Conservation (phyloP, 2,329 filamentous ascomycete genomes). For the Fusarium incarnatum region DNA sequence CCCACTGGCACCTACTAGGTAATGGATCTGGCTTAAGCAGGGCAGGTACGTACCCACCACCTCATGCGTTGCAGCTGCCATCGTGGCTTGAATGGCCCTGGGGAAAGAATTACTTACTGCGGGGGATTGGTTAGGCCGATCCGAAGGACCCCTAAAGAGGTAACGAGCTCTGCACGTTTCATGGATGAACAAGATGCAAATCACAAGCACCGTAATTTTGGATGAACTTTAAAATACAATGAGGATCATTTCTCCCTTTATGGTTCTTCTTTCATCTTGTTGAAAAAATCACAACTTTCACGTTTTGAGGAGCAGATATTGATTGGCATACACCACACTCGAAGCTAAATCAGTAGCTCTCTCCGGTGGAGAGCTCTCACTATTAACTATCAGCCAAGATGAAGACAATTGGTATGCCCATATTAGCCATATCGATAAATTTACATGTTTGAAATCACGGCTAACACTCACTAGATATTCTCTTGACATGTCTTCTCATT, state of each 20-base stretch:
- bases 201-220: neutral
- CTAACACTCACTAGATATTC: slow-evolving; percentile 40
- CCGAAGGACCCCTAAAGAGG: slow-evolving; percentile 39
- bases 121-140: slow-evolving; percentile 51
- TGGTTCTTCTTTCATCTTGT: neutral
- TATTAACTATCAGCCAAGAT: slow-evolving; percentile 32
- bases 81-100: slow-evolving; percentile 21
- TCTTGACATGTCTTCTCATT: slow-evolving; percentile 52
- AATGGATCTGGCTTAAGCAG: neutral
- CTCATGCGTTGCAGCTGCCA: slow-evolving; percentile 14
- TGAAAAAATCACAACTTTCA: neutral
- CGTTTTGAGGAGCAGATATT: neutral
- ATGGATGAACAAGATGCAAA: slow-evolving; percentile 1
- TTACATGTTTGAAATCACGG: neutral
- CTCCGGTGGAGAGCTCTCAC: slow-evolving; percentile 1
- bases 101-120: slow-evolving; percentile 19
- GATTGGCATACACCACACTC: neutral
- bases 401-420: slow-evolving; percentile 35
- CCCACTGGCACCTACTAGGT: neutral
- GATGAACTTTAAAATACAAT: neutral
- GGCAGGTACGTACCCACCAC: slow-evolving; percentile 23
- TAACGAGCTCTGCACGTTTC: slow-evolving; percentile 7
- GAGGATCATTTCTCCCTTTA: neutral
- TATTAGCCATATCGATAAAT: neutral
- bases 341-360: slow-evolving; percentile 6